These are phyloP conservation scores for Polygonum maritimum DNA, from an alignment of 148 eudicot species.

Conservation along the genomic window DNA sequence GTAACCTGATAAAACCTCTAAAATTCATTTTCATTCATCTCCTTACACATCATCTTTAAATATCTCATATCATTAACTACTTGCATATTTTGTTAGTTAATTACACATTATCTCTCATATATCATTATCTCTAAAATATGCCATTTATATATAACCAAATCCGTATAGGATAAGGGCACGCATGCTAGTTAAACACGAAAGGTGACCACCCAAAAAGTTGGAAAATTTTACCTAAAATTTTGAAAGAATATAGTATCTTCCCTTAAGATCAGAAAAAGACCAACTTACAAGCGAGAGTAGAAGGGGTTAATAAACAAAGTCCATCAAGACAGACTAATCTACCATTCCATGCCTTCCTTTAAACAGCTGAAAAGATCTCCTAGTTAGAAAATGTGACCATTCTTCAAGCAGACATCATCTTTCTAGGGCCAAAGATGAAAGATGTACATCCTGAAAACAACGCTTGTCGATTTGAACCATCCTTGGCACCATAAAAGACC, in stretches of 20 bases:
- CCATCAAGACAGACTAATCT: background rate
- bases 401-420: background rate
- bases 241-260: constrained; percentile 1
- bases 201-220: background rate
- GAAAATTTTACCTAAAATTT: background rate
- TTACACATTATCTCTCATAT: too few relatives aligned
- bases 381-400: constrained; percentile 46
- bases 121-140: too few relatives aligned
- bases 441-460: background rate
- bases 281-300: constrained; percentile 1
- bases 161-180: too few relatives aligned
- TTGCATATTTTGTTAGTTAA: too few relatives aligned
- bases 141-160: too few relatives aligned
- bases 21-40: too few relatives aligned
- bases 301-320: background rate
- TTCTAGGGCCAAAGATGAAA: background rate
- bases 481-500: background rate
- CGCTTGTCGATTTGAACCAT: background rate
- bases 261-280: background rate
- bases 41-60: too few relatives aligned
- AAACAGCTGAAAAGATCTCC: background rate
- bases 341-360: background rate
- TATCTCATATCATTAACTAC: too few relatives aligned
- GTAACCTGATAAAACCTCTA: too few relatives aligned
- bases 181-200: background rate